These are phyloP conservation scores for Aspergillus transmontanensis DNA, from an alignment of 2,329 filamentous ascomycete species.

Conservation along the genomic window DNA sequence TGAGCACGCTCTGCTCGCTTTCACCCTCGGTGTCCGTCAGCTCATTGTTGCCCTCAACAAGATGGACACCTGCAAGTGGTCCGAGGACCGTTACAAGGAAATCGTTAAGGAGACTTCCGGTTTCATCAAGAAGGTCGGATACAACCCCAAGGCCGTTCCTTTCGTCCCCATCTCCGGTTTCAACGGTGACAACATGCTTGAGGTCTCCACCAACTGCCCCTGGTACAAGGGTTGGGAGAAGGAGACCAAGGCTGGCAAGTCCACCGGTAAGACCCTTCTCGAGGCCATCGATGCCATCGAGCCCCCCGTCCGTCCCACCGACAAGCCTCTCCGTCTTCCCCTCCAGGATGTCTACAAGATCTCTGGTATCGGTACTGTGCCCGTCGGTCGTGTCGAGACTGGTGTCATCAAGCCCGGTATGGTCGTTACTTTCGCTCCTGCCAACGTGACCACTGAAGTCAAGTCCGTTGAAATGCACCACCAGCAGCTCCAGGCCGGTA, in stretches of 20 bases:
- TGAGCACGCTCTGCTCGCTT: constrained; percentile 99
- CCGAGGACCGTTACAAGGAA: constrained; percentile 92
- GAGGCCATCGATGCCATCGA: constrained; percentile 98
- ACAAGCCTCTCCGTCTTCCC: constrained; percentile 99
- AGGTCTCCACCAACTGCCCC: constrained; percentile 85
- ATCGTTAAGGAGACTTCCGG: constrained; percentile 99
- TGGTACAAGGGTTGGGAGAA: constrained; percentile 99
- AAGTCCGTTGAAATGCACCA: constrained; percentile 99
- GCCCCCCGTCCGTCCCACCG: constrained; percentile 85
- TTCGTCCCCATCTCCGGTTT: constrained; percentile 99
- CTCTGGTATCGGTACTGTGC: constrained; percentile 99
- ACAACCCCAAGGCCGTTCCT: constrained; percentile 97
- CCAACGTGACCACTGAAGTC: constrained; percentile 99
- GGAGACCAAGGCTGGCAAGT: constrained; percentile 88
- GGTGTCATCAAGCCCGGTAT: constrained; percentile 84
- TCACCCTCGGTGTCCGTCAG: constrained; percentile 99
- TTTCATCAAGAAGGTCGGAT: constrained; percentile 99
- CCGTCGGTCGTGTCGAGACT: constrained; percentile 99
- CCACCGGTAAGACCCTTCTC: constrained; percentile 93
- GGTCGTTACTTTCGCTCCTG: constrained; percentile 95
- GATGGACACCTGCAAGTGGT: constrained; percentile 99
- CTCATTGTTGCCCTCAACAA: constrained; percentile 99
- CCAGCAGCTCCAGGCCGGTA: constrained; percentile 94
- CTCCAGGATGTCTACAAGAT: constrained; percentile 99
- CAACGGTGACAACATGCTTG: constrained; percentile 99